Percentiles rank a stretch among this genome's conserved stretches.
Conservation (phyloP, 345 rosid species). For the Passiflora organensis region DNA sequence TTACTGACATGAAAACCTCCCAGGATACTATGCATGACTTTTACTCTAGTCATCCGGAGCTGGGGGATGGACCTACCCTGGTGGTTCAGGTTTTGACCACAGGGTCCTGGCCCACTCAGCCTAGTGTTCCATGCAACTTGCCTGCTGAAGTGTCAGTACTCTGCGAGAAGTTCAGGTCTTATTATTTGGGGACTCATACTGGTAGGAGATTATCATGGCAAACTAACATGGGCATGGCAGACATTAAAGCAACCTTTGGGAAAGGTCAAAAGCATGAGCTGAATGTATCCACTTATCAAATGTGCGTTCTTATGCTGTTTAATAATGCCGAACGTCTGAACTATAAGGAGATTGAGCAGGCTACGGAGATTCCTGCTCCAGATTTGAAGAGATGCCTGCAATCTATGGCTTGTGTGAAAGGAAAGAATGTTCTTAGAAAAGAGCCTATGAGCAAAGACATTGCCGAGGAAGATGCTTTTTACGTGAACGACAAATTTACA, state of each 20-base stretch:
- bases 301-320: conserved; percentile 93
- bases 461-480: conserved; percentile 76
- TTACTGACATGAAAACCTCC: no score
- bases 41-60: conserved; percentile 24
- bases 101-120: no score
- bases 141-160: conserved; percentile 30
- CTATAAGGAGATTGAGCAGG: conserved; percentile 93
- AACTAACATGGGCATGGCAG: conserved; percentile 98
- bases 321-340: conserved; percentile 75
- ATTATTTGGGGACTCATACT: conserved; percentile 93
- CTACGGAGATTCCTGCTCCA: conserved; percentile 75
- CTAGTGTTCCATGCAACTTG: no score
- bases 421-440: conserved; percentile 86
- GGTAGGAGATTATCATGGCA: conserved; percentile 97
- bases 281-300: conserved; percentile 95
- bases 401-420: conserved; percentile 87
- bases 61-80: conserved; percentile 16
- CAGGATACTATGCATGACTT: background rate
- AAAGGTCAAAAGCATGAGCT: conserved; percentile 97
- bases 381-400: conserved; percentile 93
- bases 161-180: conserved; percentile 90
- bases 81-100: conserved; percentile 8
- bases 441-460: conserved; percentile 98
- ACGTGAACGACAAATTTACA: conserved; percentile 82
- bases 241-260: conserved; percentile 79